Percentiles rank a stretch among this genome's conserved stretches.
These are phyloP conservation scores for Solanum tarijense DNA, from an alignment of 257 asterid species.

Conservation along the genomic window DNA sequence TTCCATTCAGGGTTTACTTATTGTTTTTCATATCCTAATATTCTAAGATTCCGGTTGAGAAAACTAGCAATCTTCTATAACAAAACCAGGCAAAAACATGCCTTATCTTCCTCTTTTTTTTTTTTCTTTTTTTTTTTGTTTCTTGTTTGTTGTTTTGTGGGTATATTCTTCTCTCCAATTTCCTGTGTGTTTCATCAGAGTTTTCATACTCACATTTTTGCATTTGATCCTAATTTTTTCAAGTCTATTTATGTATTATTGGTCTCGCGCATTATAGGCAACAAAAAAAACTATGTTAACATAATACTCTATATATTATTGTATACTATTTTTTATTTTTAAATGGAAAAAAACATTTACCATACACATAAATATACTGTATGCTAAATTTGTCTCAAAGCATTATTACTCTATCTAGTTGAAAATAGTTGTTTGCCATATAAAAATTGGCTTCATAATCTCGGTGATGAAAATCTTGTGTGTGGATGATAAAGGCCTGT, in stretches of 20 bases:
- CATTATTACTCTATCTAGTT: neutral
- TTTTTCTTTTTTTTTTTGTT: neutral
- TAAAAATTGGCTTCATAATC: neutral
- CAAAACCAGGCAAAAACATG: neutral
- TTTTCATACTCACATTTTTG: neutral
- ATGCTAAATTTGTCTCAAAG: neutral
- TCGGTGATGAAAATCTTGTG: neutral
- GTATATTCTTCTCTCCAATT: neutral
- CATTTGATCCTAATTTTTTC: neutral
- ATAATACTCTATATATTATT: neutral
- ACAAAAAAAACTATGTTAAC: neutral
- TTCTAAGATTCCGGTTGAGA: neutral
- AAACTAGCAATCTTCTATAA: neutral
- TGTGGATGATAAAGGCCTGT: neutral
- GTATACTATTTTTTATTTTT: neutral
- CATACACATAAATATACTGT: neutral
- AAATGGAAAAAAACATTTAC: neutral
- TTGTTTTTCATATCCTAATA: neutral
- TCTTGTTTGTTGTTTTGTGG: neutral
- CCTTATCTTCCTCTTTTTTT: neutral
- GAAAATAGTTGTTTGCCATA: neutral
- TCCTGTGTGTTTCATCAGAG: neutral
- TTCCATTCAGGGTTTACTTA: neutral
- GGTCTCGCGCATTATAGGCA: neutral
- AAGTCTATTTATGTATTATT: neutral